A percentile compares a stretch with the other conserved stretches of the same genome.
Evolutionary conservation across 805 yeast species (phyloP).

Genomic region (Lipomyces japonicus): DNA sequence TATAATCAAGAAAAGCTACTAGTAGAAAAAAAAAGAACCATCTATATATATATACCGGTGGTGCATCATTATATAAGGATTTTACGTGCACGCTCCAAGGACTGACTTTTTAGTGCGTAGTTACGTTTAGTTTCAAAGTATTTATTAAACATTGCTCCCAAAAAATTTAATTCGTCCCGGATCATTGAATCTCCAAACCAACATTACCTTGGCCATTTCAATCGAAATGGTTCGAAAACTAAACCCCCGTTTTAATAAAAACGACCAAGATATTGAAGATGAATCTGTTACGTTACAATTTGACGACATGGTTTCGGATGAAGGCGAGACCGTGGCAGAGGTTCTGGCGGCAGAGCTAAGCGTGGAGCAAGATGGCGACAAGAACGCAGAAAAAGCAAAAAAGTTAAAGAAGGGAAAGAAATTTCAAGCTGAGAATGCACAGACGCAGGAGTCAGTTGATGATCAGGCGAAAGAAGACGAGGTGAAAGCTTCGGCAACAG

Average conservation of each 20-base stretch:
- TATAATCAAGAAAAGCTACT: no score
- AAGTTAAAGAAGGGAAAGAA: conserved; percentile 16
- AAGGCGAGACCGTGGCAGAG: not conserved
- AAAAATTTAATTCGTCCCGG: not conserved
- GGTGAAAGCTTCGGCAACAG: not conserved
- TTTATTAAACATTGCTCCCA: no score
- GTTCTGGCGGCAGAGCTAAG: not conserved
- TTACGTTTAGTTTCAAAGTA: no score
- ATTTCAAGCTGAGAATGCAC: not conserved
- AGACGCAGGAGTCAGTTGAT: not conserved
- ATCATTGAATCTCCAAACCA: not conserved
- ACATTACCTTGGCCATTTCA: not conserved
- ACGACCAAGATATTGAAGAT: conserved; percentile 31
- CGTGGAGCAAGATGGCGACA: not conserved
- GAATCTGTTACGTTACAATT: conserved; percentile 6
- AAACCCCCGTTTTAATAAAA: conserved; percentile 31
- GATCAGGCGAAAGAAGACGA: not conserved
- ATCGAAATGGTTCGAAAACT: conserved; percentile 17
- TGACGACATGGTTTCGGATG: conserved; percentile 2
- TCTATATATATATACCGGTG: no score
- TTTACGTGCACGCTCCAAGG: no score
- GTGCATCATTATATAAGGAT: no score
- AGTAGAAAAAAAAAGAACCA: no score
- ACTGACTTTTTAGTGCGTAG: no score
- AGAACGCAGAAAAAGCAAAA: not conserved